Conservation (phyloP, 2,329 filamentous ascomycete genomes). For the Alternaria conjuncta region DNA sequence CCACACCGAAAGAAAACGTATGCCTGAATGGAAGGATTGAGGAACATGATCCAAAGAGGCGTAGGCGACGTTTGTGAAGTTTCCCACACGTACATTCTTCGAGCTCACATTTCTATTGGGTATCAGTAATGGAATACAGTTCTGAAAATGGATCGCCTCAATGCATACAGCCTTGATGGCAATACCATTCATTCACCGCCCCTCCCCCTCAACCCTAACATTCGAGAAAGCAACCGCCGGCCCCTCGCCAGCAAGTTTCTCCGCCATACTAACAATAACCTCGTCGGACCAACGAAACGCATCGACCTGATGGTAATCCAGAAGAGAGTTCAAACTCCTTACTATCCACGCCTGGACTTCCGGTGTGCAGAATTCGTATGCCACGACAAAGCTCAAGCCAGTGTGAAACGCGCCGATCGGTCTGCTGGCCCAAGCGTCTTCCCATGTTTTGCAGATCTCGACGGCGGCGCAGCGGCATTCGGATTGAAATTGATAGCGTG, state of each 20-base stretch:
- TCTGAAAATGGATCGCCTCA: background rate
- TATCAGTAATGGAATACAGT: background rate
- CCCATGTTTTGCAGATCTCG: slow-evolving; percentile 46
- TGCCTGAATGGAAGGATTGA: too few species aligned
- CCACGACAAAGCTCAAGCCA: slow-evolving; percentile 41
- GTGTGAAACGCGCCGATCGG: slow-evolving; percentile 44
- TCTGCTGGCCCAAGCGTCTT: slow-evolving; percentile 41
- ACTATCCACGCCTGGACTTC: slow-evolving; percentile 39
- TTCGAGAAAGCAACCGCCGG: slow-evolving; percentile 29
- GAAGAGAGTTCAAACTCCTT: slow-evolving; percentile 31
- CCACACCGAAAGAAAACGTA: too few species aligned
- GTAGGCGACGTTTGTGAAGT: too few species aligned
- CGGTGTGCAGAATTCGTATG: slow-evolving; percentile 36
- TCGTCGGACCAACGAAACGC: slow-evolving; percentile 40
- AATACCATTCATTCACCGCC: slow-evolving; percentile 6
- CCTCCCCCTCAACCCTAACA: slow-evolving; percentile 17
- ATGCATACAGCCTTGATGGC: background rate
- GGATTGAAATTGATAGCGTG: slow-evolving; percentile 28
- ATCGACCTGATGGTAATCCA: slow-evolving; percentile 35
- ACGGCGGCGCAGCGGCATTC: slow-evolving; percentile 35
- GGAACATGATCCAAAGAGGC: too few species aligned
- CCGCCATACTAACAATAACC: slow-evolving; percentile 33
- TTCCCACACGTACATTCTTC: too few species aligned
- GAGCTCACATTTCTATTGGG: background rate
- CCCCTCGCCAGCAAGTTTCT: slow-evolving; percentile 35